phyloP scores from a whole-genome alignment of 148 eudicot genomes.

The Linanthus parryae region DNA sequence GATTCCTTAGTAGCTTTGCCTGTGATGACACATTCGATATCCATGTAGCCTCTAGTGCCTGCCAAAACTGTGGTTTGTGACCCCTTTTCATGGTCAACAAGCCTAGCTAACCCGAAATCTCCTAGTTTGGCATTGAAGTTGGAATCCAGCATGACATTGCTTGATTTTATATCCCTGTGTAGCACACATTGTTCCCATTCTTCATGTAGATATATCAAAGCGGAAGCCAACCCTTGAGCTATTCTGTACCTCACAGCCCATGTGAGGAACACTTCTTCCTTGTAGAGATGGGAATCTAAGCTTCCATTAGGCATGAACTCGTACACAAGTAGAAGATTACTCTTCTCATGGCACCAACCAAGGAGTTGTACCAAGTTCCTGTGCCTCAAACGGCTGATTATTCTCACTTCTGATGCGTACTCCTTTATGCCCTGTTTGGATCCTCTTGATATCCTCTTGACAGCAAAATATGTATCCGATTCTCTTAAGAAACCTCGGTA shows the following conservation, averaged over 20 bases:
- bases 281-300: background rate
- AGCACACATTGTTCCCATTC: slow-evolving; percentile 9
- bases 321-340: slow-evolving; percentile 8
- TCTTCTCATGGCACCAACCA: slow-evolving; percentile 5
- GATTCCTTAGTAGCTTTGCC: slow-evolving; percentile 5
- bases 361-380: slow-evolving; percentile 7
- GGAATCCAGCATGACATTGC: slow-evolving; percentile 5
- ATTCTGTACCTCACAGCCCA: slow-evolving; percentile 10
- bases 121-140: slow-evolving; percentile 5
- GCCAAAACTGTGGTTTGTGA: slow-evolving; percentile 7
- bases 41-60: slow-evolving; percentile 5
- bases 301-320: slow-evolving; percentile 8
- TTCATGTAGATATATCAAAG: slow-evolving; percentile 7
- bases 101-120: slow-evolving; percentile 10
- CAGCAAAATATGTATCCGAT: background rate
- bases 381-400: slow-evolving; percentile 5
- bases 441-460: slow-evolving; percentile 5
- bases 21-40: background rate
- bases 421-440: slow-evolving; percentile 6
- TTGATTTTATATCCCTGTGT: slow-evolving; percentile 7
- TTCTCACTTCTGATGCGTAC: slow-evolving; percentile 6
- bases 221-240: slow-evolving; percentile 8
- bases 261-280: background rate
- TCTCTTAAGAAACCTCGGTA: background rate
- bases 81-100: slow-evolving; percentile 10